Evolutionary conservation across 2,329 filamentous ascomycete genomes (phyloP).

Genomic region (Phaeosphaeriaceae sp.): DNA sequence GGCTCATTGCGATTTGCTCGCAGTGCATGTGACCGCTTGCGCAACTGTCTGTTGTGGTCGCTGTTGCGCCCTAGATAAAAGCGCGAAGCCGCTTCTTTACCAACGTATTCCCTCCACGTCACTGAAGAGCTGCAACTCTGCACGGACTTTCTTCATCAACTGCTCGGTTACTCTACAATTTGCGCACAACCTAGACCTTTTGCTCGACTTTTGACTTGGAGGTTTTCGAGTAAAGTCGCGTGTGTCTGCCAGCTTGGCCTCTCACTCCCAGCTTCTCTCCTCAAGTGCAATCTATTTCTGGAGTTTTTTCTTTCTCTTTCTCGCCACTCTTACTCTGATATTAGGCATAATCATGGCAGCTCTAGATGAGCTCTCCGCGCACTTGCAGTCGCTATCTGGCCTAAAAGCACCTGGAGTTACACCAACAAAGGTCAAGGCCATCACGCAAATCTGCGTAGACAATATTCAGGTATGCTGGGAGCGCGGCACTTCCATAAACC

Average conservation of each 20-base stretch:
- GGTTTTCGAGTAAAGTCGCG: slow-evolving; percentile 32
- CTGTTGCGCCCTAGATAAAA: slow-evolving; percentile 34
- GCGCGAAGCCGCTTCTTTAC: slow-evolving; percentile 24
- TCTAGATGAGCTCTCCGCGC: slow-evolving; percentile 88
- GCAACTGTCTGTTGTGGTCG: slow-evolving; percentile 23
- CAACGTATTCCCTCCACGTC: slow-evolving; percentile 18
- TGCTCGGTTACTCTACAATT: slow-evolving; percentile 30
- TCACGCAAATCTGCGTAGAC: slow-evolving; percentile 85
- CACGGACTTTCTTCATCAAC: slow-evolving; percentile 22
- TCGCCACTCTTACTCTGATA: slow-evolving; percentile 29
- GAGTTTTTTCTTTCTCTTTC: slow-evolving; percentile 24
- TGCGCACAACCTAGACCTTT: slow-evolving; percentile 36
- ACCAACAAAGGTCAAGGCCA: slow-evolving; percentile 84
- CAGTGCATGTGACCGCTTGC: slow-evolving; percentile 26
- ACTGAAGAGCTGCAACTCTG: slow-evolving; percentile 25
- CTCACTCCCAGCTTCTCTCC: slow-evolving; percentile 20
- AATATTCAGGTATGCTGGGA: slow-evolving; percentile 42
- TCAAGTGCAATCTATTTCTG: slow-evolving; percentile 13
- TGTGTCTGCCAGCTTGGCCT: slow-evolving; percentile 32
- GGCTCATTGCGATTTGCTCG: slow-evolving; percentile 26
- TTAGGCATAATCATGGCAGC: slow-evolving; percentile 62
- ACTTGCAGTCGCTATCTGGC: slow-evolving; percentile 87
- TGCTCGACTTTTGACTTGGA: slow-evolving; percentile 28
- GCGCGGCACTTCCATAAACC: slow-evolving; percentile 13
- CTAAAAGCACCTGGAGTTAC: slow-evolving; percentile 95